Evolutionary conservation across 495 filamentous ascomycete genomes (phyloP).

Genomic region (Immersiella caudata): DNA sequence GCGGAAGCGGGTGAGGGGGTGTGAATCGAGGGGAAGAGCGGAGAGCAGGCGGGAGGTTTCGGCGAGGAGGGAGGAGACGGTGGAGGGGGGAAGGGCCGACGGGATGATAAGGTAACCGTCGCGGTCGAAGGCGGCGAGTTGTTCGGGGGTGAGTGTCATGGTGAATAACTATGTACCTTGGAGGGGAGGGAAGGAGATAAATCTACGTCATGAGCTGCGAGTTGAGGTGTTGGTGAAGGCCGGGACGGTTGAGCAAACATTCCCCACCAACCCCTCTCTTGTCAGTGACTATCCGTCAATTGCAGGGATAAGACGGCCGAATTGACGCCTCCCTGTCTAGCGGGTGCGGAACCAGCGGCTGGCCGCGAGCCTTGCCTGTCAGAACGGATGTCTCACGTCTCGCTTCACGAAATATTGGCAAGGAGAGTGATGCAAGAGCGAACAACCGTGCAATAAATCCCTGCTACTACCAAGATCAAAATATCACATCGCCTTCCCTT

Average conservation of each 20-base stretch:
- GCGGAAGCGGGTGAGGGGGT: constrained; percentile 91
- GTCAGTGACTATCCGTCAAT: too few species aligned
- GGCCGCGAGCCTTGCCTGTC: too few species aligned
- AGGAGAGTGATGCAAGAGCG: neutral
- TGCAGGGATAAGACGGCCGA: neutral
- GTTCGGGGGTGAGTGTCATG: constrained; percentile 66
- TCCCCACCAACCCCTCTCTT: neutral
- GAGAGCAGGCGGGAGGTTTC: constrained; percentile 76
- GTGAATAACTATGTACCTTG: constrained; percentile 15
- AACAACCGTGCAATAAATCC: neutral
- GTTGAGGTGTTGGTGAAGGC: constrained; percentile 3
- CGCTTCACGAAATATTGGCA: neutral
- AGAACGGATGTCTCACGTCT: neutral
- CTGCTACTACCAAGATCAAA: neutral
- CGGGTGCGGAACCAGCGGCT: too few species aligned
- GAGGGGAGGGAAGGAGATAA: neutral
- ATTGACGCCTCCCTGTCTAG: neutral
- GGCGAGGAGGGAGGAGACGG: constrained; percentile 66
- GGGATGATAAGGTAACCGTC: constrained; percentile 93
- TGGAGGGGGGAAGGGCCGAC: constrained; percentile 65
- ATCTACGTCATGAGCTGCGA: neutral
- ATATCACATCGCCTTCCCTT: neutral
- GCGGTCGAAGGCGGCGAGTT: constrained; percentile 70
- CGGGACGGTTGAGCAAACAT: neutral
- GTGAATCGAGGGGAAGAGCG: constrained; percentile 71